These are phyloP conservation scores for Penicillium cataractarum DNA, from an alignment of 495 filamentous ascomycete genomes.

Conservation along the genomic window DNA sequence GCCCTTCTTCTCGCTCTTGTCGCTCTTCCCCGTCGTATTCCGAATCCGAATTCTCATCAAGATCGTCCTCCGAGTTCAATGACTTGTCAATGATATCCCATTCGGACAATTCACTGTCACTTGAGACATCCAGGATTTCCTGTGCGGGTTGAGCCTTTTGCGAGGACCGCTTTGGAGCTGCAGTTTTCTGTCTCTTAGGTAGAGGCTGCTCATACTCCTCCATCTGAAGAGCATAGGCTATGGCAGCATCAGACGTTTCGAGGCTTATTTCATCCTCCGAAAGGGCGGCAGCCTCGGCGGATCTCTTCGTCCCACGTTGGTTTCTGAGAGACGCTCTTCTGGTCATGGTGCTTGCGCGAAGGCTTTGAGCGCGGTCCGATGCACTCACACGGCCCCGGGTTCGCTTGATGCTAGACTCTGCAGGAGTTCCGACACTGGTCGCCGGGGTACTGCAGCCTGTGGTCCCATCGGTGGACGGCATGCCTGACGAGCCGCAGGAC, in stretches of 20 bases:
- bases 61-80: slow-evolving; percentile 8
- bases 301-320: slow-evolving; percentile 38
- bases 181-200: slow-evolving; percentile 31
- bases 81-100: background rate
- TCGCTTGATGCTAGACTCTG: slow-evolving; percentile 37
- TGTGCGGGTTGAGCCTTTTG: background rate
- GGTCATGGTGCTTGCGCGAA: slow-evolving; percentile 41
- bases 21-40: background rate
- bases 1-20: background rate
- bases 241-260: slow-evolving; percentile 52
- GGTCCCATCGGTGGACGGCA: slow-evolving; percentile 46
- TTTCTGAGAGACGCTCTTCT: slow-evolving; percentile 27
- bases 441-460: slow-evolving; percentile 74
- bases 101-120: slow-evolving; percentile 8
- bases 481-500: slow-evolving; percentile 33
- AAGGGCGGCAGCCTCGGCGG: slow-evolving; percentile 16
- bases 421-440: slow-evolving; percentile 71
- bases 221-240: slow-evolving; percentile 63
- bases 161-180: background rate
- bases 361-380: slow-evolving; percentile 41
- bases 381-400: slow-evolving; percentile 41
- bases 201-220: slow-evolving; percentile 57
- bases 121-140: slow-evolving; percentile 11
- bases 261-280: slow-evolving; percentile 38
- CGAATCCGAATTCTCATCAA: background rate